Conservation (phyloP, 192 early-diverging fungal species). For the Entomortierella parvispora region DNA sequence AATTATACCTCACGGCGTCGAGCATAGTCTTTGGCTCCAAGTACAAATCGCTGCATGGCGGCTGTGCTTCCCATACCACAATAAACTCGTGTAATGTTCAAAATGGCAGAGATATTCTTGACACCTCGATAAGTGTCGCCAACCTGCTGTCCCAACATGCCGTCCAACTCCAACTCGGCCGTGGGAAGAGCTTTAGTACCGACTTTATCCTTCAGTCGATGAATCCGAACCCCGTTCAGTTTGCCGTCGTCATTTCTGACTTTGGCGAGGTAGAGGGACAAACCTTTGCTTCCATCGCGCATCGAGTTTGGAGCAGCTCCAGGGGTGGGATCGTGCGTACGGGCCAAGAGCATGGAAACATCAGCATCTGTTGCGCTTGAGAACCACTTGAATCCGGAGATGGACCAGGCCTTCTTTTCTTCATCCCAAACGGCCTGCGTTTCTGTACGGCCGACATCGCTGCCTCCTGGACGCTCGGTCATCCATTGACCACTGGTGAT, state of each 20-base stretch:
- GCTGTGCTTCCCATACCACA: slow-evolving; percentile 61
- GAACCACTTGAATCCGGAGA: slow-evolving; percentile 82
- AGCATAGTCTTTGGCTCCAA: slow-evolving; percentile 69
- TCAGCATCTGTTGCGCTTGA: slow-evolving; percentile 78
- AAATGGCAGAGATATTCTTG: slow-evolving; percentile 67
- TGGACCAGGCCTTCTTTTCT: slow-evolving; percentile 48
- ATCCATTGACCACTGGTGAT: slow-evolving; percentile 82
- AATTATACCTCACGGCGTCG: slow-evolving; percentile 30
- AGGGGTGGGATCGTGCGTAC: slow-evolving; percentile 54
- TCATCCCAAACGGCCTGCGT: slow-evolving; percentile 63
- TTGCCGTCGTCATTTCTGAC: slow-evolving; percentile 62
- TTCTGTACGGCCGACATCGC: slow-evolving; percentile 71
- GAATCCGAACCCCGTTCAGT: slow-evolving; percentile 70
- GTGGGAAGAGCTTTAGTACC: slow-evolving; percentile 77
- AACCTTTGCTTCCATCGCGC: slow-evolving; percentile 63
- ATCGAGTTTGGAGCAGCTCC: slow-evolving; percentile 16
- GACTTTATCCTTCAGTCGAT: slow-evolving; percentile 75
- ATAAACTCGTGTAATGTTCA: slow-evolving; percentile 80
- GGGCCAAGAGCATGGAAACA: slow-evolving; percentile 73
- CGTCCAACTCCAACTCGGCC: slow-evolving; percentile 73
- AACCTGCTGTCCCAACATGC: slow-evolving; percentile 61
- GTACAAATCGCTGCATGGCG: slow-evolving; percentile 60
- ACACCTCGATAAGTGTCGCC: slow-evolving; percentile 66
- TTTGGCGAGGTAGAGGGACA: slow-evolving; percentile 69
- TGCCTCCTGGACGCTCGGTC: slow-evolving; percentile 79